A percentile compares a stretch with the other conserved stretches of the same genome.
phyloP scores from a whole-genome alignment of 192 early-diverging fungal genomes.

The Podila verticillata region DNA sequence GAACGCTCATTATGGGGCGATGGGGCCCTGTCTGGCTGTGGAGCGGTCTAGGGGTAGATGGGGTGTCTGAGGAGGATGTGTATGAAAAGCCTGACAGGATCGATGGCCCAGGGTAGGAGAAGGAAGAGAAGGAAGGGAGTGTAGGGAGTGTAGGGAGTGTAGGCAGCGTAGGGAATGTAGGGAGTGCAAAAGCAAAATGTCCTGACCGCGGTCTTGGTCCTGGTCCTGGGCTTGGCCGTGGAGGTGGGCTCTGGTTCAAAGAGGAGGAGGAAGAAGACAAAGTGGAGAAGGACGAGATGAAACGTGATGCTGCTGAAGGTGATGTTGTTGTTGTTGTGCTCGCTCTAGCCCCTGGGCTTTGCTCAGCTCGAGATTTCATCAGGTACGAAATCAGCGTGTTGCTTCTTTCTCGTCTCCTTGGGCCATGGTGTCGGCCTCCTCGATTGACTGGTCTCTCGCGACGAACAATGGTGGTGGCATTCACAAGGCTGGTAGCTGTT shows the following conservation, averaged over 20 bases:
- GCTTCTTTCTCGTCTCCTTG: background rate
- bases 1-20: too few species aligned
- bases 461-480: slow-evolving; percentile 1
- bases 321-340: slow-evolving; percentile 2
- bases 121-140: background rate
- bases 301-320: background rate
- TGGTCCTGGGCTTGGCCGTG: background rate
- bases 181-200: background rate
- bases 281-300: background rate
- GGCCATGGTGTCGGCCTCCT: background rate
- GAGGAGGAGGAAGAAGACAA: background rate
- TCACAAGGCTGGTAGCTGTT: background rate
- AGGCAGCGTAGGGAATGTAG: background rate
- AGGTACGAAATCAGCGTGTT: background rate
- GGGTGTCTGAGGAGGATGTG: background rate
- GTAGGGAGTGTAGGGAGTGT: background rate
- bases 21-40: background rate
- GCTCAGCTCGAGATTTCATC: slow-evolving; percentile 1
- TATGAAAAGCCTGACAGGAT: slow-evolving; percentile 6
- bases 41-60: background rate
- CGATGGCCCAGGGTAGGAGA: background rate
- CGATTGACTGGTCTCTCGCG: too few species aligned
- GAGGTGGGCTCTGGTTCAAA: too few species aligned
- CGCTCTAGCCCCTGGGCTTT: background rate
- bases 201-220: background rate